Evolutionary conservation across 257 asterid genomes (phyloP).

Genomic region (Salvia rosmarinus): DNA sequence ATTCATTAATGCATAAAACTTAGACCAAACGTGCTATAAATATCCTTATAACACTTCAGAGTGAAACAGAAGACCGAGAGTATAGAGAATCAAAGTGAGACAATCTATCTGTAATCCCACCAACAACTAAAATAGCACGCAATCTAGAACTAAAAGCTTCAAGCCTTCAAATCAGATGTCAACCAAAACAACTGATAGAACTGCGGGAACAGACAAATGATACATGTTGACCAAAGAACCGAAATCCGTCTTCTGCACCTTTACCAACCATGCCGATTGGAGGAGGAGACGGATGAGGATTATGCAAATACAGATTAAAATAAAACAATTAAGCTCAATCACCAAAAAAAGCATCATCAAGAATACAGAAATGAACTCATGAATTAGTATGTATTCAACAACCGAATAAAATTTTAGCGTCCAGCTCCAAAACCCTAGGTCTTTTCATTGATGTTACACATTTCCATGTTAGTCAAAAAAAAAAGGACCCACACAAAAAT

Average conservation of each 20-base stretch:
- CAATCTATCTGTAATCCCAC: background rate
- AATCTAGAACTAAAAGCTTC: background rate
- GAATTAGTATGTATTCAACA: conserved; percentile 17
- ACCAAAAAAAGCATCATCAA: background rate
- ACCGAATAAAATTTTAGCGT: background rate
- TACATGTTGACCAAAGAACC: background rate
- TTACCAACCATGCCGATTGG: background rate
- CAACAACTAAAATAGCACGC: background rate
- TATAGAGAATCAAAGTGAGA: background rate
- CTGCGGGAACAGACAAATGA: background rate
- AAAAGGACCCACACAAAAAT: no score
- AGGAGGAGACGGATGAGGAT: background rate
- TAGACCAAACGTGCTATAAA: conserved; percentile 6
- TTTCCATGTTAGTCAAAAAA: no score
- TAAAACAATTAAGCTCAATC: background rate
- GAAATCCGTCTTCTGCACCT: background rate
- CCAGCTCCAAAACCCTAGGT: conserved; percentile 31
- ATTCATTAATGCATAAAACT: conserved; percentile 9
- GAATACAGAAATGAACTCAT: conserved; percentile 12
- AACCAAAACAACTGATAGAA: background rate
- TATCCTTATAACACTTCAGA: conserved; percentile 5
- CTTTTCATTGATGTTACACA: no score
- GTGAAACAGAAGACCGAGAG: conserved; percentile 5
- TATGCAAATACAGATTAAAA: background rate
- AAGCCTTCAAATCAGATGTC: conserved; percentile 19